Percentiles rank a stretch among this genome's conserved stretches.
Evolutionary conservation across 169 alveolate genomes (phyloP).

Genomic region (Eimeria sp.): DNA sequence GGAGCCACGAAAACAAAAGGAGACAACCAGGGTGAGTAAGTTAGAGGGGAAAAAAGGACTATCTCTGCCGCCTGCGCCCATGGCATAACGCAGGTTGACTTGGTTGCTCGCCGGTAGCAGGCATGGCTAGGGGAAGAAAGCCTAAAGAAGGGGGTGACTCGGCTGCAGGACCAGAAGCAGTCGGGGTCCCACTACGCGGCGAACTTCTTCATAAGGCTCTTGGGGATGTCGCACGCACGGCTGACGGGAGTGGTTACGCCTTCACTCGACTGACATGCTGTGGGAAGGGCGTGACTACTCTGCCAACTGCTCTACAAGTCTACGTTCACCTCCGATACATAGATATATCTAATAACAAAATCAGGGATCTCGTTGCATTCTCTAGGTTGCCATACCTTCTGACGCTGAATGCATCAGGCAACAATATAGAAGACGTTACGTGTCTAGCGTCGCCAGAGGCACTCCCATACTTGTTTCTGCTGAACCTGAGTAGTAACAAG

Average conservation of each 20-base stretch:
- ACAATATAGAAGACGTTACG: slow-evolving; percentile 70
- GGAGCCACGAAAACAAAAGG: background rate
- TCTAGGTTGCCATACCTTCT: slow-evolving; percentile 79
- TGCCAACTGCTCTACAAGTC: slow-evolving; percentile 63
- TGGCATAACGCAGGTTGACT: background rate
- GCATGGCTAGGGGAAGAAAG: slow-evolving; percentile 73
- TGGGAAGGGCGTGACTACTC: slow-evolving; percentile 63
- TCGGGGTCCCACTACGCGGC: slow-evolving; percentile 51
- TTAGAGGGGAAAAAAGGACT: background rate
- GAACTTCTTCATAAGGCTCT: slow-evolving; percentile 76
- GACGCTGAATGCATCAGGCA: slow-evolving; percentile 75
- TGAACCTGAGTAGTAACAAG: slow-evolving; percentile 71
- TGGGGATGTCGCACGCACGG: slow-evolving; percentile 80
- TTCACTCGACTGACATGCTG: slow-evolving; percentile 73
- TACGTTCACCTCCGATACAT: slow-evolving; percentile 81
- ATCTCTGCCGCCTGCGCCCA: background rate
- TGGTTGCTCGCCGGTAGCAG: slow-evolving; percentile 4
- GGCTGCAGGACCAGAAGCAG: slow-evolving; percentile 32
- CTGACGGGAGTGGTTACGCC: slow-evolving; percentile 84
- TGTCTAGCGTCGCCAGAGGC: slow-evolving; percentile 60
- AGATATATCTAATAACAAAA: slow-evolving; percentile 77
- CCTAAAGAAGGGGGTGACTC: slow-evolving; percentile 66
- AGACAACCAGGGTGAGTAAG: background rate
- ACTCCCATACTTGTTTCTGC: slow-evolving; percentile 75
- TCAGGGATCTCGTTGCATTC: slow-evolving; percentile 62